These are phyloP conservation scores for Melaleuca quinquenervia DNA, from an alignment of 345 rosid species.

Conservation along the genomic window DNA sequence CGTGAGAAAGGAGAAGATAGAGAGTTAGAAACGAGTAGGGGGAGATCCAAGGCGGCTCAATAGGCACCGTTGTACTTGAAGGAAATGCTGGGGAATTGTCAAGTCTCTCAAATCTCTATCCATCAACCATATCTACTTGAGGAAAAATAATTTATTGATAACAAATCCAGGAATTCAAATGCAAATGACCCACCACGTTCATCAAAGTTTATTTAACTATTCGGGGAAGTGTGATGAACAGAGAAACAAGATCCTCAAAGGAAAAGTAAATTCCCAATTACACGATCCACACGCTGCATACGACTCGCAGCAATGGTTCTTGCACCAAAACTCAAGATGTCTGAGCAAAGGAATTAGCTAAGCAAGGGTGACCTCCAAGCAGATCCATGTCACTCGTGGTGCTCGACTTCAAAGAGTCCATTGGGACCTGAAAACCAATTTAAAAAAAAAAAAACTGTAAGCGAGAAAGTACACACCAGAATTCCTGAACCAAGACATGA, in stretches of 20 bases:
- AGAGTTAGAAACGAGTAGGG: not conserved
- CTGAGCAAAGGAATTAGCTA: not conserved
- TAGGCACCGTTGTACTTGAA: not conserved
- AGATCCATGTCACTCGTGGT: constrained; percentile 9
- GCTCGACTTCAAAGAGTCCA: constrained; percentile 64
- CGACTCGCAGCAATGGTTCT: not conserved
- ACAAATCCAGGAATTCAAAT: not conserved
- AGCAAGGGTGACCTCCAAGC: not conserved
- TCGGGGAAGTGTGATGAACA: not conserved
- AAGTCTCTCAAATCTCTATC: not conserved
- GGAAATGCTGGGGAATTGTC: not conserved
- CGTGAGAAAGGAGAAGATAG: not conserved
- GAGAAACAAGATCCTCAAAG: not conserved
- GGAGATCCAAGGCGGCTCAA: not conserved
- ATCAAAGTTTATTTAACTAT: not conserved
- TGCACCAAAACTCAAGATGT: not conserved
- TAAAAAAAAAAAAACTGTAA: not conserved
- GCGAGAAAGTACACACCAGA: not conserved
- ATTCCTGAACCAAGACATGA: not conserved
- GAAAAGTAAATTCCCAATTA: not conserved
- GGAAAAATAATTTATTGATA: not conserved
- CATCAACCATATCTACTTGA: not conserved
- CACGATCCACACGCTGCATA: not conserved
- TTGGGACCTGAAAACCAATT: constrained; percentile 62
- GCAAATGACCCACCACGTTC: not conserved